These are phyloP conservation scores for Bryoglossum gracile DNA, from an alignment of 495 filamentous ascomycete species.

Conservation along the genomic window DNA sequence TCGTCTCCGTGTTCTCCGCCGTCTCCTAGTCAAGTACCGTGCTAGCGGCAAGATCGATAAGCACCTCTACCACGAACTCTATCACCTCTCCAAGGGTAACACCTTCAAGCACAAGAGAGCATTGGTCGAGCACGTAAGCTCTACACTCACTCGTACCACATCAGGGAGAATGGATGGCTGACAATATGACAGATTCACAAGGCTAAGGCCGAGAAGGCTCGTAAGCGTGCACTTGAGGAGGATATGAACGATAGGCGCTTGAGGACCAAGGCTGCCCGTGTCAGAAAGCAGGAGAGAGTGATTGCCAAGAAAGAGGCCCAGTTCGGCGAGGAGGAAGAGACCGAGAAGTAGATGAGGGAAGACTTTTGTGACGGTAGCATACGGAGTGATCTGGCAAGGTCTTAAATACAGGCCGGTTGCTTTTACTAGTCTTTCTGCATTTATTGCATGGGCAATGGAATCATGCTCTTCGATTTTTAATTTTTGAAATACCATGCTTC, in stretches of 20 bases:
- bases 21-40: constrained; percentile 98
- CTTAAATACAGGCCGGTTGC: constrained; percentile 26
- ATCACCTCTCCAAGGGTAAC: constrained; percentile 99
- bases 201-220: constrained; percentile 97
- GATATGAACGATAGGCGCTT: constrained; percentile 99
- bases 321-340: constrained; percentile 66
- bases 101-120: constrained; percentile 99
- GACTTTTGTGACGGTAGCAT: constrained; percentile 24
- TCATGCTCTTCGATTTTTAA: constrained; percentile 47
- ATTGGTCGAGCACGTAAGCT: constrained; percentile 97
- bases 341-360: constrained; percentile 23
- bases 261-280: constrained; percentile 99
- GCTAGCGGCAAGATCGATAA: constrained; percentile 99
- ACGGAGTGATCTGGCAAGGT: constrained; percentile 26
- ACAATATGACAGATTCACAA: constrained; percentile 75
- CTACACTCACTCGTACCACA: background rate
- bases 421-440: constrained; percentile 38
- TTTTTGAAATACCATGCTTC: too few relatives aligned
- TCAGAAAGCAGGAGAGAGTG: constrained; percentile 86
- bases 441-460: constrained; percentile 47
- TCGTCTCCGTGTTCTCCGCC: constrained; percentile 96
- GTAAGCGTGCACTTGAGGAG: constrained; percentile 90
- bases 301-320: constrained; percentile 82
- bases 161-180: constrained; percentile 1
- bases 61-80: constrained; percentile 99